These are phyloP conservation scores for Solanum hybrid DNA, from an alignment of 305 asterid species.

Conservation along the genomic window DNA sequence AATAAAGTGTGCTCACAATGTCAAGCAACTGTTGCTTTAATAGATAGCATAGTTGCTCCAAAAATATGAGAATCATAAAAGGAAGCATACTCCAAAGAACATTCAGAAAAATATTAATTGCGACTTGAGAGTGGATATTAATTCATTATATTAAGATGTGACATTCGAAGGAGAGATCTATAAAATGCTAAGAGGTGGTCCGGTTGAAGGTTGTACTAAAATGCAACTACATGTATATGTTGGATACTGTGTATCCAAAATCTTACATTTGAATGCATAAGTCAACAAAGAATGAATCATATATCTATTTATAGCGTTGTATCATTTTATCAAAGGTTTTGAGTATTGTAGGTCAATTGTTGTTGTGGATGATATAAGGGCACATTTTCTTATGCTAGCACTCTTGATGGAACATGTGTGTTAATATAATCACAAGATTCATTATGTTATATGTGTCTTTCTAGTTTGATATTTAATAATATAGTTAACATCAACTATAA, in stretches of 20 bases:
- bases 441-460: not conserved
- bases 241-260: not conserved
- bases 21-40: not conserved
- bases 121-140: not conserved
- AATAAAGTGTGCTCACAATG: not conserved
- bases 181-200: not conserved
- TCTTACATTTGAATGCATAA: not conserved
- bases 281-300: not conserved
- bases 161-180: not conserved
- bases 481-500: not conserved
- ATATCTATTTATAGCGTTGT: not conserved
- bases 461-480: no score
- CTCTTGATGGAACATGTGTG: not conserved
- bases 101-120: no score
- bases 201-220: not conserved
- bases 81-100: not conserved
- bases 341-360: not conserved
- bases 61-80: not conserved
- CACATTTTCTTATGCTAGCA: not conserved
- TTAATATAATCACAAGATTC: no score
- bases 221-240: not conserved
- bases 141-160: not conserved
- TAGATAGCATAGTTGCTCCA: not conserved
- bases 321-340: not conserved
- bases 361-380: not conserved